Conservation (phyloP, 2,329 filamentous ascomycete genomes). For the Penicillium thymicola region DNA sequence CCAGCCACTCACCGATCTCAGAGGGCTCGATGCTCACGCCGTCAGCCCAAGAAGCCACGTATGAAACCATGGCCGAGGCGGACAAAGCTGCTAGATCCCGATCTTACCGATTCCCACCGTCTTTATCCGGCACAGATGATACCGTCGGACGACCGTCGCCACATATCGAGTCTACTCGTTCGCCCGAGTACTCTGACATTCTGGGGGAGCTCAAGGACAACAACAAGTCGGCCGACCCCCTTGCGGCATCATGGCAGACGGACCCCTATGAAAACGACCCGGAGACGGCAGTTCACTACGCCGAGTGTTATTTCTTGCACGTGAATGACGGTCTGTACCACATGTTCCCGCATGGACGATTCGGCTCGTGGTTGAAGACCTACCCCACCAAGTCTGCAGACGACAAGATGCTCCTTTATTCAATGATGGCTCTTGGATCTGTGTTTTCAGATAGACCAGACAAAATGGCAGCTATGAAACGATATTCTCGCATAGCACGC, state of each 20-base stretch:
- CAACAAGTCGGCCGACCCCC: constrained; percentile 30
- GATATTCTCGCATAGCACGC: constrained; percentile 55
- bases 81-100: constrained; percentile 26
- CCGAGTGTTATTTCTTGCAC: constrained; percentile 57
- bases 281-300: constrained; percentile 49
- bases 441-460: constrained; percentile 52
- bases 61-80: constrained; percentile 26
- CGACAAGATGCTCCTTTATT: constrained; percentile 60
- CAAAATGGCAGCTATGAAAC: constrained; percentile 44
- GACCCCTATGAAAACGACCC: constrained; percentile 56
- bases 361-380: constrained; percentile 54
- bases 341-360: constrained; percentile 55
- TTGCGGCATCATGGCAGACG: constrained; percentile 43
- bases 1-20: constrained; percentile 31
- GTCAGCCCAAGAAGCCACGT: constrained; percentile 24
- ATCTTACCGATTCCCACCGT: constrained; percentile 16
- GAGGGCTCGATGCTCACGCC: constrained; percentile 29
- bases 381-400: constrained; percentile 49
- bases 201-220: constrained; percentile 31
- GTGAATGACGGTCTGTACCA: constrained; percentile 54
- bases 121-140: constrained; percentile 18
- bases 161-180: constrained; percentile 11
- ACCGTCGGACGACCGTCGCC: constrained; percentile 7
- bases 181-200: constrained; percentile 31
- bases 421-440: constrained; percentile 57